Percentiles rank a stretch among this genome's conserved stretches.
phyloP scores from a whole-genome alignment of 768 basidiomycete genomes.

The Calocera viscosa region DNA sequence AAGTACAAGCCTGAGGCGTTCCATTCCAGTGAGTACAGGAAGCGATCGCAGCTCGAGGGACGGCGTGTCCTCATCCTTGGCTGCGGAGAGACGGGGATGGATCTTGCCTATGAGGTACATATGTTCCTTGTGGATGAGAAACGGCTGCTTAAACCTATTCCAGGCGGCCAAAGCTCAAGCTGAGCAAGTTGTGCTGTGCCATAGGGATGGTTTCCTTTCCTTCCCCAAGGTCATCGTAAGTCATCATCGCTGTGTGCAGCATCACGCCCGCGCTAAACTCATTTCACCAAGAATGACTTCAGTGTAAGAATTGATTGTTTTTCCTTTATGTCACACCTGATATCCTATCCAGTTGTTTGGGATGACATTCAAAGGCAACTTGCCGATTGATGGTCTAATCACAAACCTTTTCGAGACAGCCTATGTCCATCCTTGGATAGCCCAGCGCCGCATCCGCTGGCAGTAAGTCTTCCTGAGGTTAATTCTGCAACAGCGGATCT shows the following conservation, averaged over 20 bases:
- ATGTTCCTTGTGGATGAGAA: neutral
- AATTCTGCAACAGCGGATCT: neutral
- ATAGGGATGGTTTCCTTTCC: constrained; percentile 43
- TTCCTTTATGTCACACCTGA: neutral
- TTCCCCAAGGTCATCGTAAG: constrained; percentile 45
- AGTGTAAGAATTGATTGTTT: constrained; percentile 23
- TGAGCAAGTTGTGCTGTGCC: constrained; percentile 41
- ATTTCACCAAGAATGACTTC: constrained; percentile 38
- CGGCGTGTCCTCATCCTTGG: constrained; percentile 45
- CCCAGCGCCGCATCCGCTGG: constrained; percentile 43
- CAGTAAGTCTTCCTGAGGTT: constrained; percentile 31
- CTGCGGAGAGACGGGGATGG: constrained; percentile 53
- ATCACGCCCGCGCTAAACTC: neutral
- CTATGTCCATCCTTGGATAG: constrained; percentile 52
- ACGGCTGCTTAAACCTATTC: neutral
- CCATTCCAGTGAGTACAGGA: constrained; percentile 45
- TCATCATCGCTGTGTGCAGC: neutral
- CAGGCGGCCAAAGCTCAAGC: constrained; percentile 37
- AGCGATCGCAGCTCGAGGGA: constrained; percentile 33
- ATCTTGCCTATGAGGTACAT: constrained; percentile 34
- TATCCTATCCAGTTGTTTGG: neutral
- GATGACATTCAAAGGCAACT: constrained; percentile 28
- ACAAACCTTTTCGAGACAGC: constrained; percentile 47
- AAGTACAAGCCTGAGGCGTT: constrained; percentile 25
- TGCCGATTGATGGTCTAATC: constrained; percentile 37